These are phyloP conservation scores for Rubia tinctorum DNA, from an alignment of 305 asterid species.

Conservation along the genomic window DNA sequence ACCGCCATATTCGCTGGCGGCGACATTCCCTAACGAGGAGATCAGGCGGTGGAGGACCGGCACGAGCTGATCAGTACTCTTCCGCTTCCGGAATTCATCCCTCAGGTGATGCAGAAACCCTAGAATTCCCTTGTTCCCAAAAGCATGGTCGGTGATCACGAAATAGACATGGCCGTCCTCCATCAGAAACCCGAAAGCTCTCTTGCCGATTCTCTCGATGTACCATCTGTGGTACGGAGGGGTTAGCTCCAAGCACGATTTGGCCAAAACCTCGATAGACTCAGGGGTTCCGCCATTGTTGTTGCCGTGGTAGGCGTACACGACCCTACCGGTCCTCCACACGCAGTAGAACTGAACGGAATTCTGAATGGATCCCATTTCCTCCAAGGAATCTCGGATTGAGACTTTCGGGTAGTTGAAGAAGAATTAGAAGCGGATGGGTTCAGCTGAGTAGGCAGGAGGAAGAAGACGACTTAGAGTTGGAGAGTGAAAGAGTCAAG, in stretches of 20 bases:
- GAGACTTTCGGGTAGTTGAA: background rate
- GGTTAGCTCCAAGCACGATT: conserved; percentile 55
- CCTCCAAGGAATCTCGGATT: background rate
- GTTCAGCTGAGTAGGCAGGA: background rate
- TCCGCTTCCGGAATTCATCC: conserved; percentile 44
- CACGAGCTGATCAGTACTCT: conserved; percentile 33
- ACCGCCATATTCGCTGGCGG: conserved; percentile 17
- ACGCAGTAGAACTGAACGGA: conserved; percentile 55
- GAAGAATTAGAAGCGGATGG: background rate
- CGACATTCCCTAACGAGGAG: conserved; percentile 35
- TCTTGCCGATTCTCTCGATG: conserved; percentile 45
- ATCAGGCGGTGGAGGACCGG: conserved; percentile 40
- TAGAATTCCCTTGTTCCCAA: conserved; percentile 37
- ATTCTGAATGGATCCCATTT: conserved; percentile 39
- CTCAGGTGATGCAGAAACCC: conserved; percentile 46
- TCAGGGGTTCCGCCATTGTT: conserved; percentile 39
- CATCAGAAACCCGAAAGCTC: conserved; percentile 59
- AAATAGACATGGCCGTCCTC: conserved; percentile 54
- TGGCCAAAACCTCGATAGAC: conserved; percentile 46
- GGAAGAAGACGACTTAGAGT: too few relatives aligned
- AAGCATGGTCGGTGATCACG: conserved; percentile 44
- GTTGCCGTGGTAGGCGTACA: conserved; percentile 33
- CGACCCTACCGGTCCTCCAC: conserved; percentile 45
- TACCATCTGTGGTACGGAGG: conserved; percentile 74
- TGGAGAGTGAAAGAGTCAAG: too few relatives aligned